A percentile compares a stretch with the other conserved stretches of the same genome.
Evolutionary conservation across 768 basidiomycete species (phyloP).

Genomic region (Chalciporus pseudorubinellus): DNA sequence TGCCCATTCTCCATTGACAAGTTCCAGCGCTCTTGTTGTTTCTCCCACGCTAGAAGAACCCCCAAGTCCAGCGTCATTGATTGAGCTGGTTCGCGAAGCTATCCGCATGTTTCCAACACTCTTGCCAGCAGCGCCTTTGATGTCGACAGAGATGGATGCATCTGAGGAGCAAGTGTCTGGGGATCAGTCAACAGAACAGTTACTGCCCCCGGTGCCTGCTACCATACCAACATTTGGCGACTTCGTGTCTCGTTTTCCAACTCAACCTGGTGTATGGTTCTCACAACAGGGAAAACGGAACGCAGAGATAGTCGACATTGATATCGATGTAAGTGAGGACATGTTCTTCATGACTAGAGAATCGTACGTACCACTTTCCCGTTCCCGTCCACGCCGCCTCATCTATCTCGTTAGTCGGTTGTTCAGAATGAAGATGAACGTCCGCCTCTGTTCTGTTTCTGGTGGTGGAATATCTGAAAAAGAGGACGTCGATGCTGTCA

Average conservation of each 20-base stretch:
- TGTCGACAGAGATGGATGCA: not conserved
- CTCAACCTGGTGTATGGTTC: constrained; percentile 28
- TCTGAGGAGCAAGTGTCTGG: not conserved
- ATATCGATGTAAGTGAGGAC: constrained; percentile 18
- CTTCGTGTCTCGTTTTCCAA: constrained; percentile 14
- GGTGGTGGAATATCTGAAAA: not conserved
- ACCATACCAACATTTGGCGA: not conserved
- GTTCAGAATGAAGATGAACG: constrained; percentile 16
- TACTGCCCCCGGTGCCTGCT: not conserved
- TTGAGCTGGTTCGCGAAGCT: constrained; percentile 4
- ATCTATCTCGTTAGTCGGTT: not conserved
- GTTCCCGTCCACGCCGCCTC: not conserved
- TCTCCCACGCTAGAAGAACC: constrained; percentile 6
- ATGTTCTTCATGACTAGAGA: constrained; percentile 20
- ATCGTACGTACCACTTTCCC: constrained; percentile 11
- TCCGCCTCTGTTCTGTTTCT: constrained; percentile 24
- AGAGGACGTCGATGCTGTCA: constrained; percentile 5
- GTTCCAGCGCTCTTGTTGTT: not conserved
- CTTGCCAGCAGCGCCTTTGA: not conserved
- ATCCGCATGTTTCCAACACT: constrained; percentile 9
- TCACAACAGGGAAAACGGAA: constrained; percentile 16
- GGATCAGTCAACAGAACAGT: not conserved
- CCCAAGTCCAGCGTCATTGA: not conserved
- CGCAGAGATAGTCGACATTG: constrained; percentile 24
- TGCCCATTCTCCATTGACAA: not conserved